Percentiles rank a stretch among this genome's conserved stretches.
These are phyloP conservation scores for Saturnispora halmiae DNA, from an alignment of 805 yeast species.

Conservation along the genomic window DNA sequence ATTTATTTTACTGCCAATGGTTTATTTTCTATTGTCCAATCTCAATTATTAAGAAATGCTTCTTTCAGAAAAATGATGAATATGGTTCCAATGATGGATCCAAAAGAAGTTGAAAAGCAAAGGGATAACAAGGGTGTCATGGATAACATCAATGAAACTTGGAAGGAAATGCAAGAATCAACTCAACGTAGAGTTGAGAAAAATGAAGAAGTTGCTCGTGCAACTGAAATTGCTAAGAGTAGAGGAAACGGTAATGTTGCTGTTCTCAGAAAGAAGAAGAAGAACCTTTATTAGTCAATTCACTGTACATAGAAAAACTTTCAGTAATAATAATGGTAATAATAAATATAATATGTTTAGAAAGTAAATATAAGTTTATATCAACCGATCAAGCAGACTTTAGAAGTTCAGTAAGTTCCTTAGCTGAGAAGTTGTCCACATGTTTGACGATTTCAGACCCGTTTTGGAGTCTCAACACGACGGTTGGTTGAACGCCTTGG, in stretches of 20 bases:
- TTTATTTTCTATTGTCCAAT: slow-evolving; percentile 62
- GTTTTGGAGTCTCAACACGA: slow-evolving; percentile 63
- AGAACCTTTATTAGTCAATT: slow-evolving; percentile 6
- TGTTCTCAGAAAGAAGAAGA: slow-evolving; percentile 23
- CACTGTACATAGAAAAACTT: neutral
- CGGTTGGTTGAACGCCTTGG: slow-evolving; percentile 59
- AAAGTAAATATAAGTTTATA: neutral
- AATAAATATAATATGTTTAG: slow-evolving; percentile 1
- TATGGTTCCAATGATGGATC: slow-evolving; percentile 43
- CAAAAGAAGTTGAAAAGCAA: slow-evolving; percentile 14
- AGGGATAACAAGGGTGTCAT: slow-evolving; percentile 25
- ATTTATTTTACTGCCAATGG: slow-evolving; percentile 82
- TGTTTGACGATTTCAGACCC: slow-evolving; percentile 42
- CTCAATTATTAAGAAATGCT: slow-evolving; percentile 51
- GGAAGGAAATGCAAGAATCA: slow-evolving; percentile 27
- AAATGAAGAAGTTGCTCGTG: slow-evolving; percentile 23
- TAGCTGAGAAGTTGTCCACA: slow-evolving; percentile 40
- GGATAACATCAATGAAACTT: slow-evolving; percentile 25
- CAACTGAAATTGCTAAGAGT: slow-evolving; percentile 22
- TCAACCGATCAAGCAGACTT: neutral
- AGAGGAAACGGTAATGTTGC: slow-evolving; percentile 23
- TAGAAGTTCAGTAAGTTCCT: slow-evolving; percentile 29
- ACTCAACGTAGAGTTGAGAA: slow-evolving; percentile 20
- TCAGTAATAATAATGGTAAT: neutral
- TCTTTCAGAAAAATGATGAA: slow-evolving; percentile 48